Base-by-base conservation (phyloP, 2,329 filamentous ascomycete species). In the Domatiomyces globalis region DNA sequence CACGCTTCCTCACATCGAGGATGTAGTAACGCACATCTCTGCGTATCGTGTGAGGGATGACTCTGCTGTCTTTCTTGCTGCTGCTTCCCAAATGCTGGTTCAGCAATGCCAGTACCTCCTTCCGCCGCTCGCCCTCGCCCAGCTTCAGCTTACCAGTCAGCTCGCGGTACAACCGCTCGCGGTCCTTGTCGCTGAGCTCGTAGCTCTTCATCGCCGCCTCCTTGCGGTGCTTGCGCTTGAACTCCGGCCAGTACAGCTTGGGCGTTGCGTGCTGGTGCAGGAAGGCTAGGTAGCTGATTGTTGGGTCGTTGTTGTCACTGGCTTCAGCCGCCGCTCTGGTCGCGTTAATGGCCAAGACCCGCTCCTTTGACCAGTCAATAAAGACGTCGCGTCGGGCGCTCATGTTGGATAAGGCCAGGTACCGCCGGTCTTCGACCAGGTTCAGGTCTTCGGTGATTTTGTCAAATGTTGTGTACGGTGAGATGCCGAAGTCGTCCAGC, bases 231-330 rank as follows among this genome's bases (percentile, higher is more conserved):
- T 95, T 98, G 33, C 92, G 77, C 61, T 86, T 87, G 69, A 98
- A 98, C 65, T 98, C 92, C 0, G 87, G 84, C 92, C 92, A 98
- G 73, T 94, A 98, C 1, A 98, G 75, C 69, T 95, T 96, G 0
- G 87, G 84, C 0, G 83, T 92, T 0, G 89, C 90, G 59, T 87
- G 79, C 47, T 83, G 79, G 56, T 90, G 81, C 27, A 98, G 72
- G 56, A 98, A 84, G 0, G 78, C 77, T 54, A 96, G 71, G 65
- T 94, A 98, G 0, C 83, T 80, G 57, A 95, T 84, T 46, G 78
- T 75, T 1, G 92, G 90, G 62, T 96, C 88, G 57, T 80, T 79
- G 70, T 87, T 90, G 66, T 85, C 84, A 63, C 29, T 18, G 4
- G n/a, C 12, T 43, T 46, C 46, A 18, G 19, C 49, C 6, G 45